Base-by-base conservation (phyloP, 2,329 filamentous ascomycete genomes). In the Aaosphaeria arxii region DNA sequence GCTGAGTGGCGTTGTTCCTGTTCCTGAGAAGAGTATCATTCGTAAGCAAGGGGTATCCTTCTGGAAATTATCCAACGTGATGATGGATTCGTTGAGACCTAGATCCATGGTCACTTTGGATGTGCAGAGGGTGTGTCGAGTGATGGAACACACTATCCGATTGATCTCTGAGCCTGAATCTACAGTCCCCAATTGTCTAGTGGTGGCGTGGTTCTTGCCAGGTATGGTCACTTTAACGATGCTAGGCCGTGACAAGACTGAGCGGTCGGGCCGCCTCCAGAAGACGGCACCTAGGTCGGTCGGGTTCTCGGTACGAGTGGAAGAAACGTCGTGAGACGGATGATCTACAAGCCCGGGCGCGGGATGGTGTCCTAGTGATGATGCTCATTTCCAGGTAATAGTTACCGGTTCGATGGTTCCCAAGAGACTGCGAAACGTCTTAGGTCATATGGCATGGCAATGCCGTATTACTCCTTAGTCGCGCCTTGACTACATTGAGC, bases 261-360 rank as follows among this genome's bases (percentile, higher is more conserved):
- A n/a, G 33, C 33, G 33, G 33, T 58, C 58, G 62, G 62, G 52
- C 60, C 61, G 61, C 41, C 43, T 41, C 38, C 47, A 48, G 58
- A 50, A 35, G 42, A 36, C n/a, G 9, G 33, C 33, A 36, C 33
- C 33, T 9, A 36, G 33, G 17, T 24, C 17, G 17, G 17, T 24
- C 17, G 17, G 17, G 17, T 24, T 24, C 17, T 24, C 17, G 17
- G 17, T 24, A 24, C 17, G 17, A 24, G 17, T 24, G 17, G 17
- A 24, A 24, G 17, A 24, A 24, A 24, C 42, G 31, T 41, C 33
- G 53, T 57, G 52, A 55, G 59, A 59, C 57, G 61, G 60, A 56
- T 64, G 60, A 63, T 64, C 61, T 57, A 59, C 61, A 24, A 24
- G 17, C 17, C 17, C 17, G 53, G 7, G 56, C 42, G 53, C 53